phyloP scores from a whole-genome alignment of 1,284 basidiomycete species.

The Phlebopus sp. region DNA sequence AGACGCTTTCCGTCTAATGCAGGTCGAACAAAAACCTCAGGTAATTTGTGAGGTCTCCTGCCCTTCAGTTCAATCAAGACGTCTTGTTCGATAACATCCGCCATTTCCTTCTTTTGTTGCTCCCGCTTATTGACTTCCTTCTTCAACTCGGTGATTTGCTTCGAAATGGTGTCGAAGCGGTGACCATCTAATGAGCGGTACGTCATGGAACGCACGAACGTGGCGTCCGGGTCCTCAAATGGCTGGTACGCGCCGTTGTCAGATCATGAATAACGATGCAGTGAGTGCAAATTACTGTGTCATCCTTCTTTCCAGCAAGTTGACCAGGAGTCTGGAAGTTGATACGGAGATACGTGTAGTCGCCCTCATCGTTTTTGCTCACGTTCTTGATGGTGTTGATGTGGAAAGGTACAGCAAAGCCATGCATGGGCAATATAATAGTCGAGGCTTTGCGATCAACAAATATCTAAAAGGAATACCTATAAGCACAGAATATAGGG shows the following conservation, averaged over 20 bases:
- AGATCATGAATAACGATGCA: slow-evolving; percentile 1
- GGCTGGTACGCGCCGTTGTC: slow-evolving; percentile 49
- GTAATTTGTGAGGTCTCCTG: slow-evolving; percentile 77
- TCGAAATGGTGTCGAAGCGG: slow-evolving; percentile 87
- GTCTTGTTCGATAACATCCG: slow-evolving; percentile 96
- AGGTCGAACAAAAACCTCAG: slow-evolving; percentile 93
- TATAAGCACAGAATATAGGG: slow-evolving; percentile 5
- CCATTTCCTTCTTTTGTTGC: slow-evolving; percentile 97
- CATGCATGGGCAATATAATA: slow-evolving; percentile 90
- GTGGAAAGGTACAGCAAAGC: slow-evolving; percentile 96
- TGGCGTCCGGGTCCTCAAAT: slow-evolving; percentile 96
- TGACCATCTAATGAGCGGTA: slow-evolving; percentile 90
- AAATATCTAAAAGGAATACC: slow-evolving; percentile 62
- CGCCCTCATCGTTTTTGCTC: slow-evolving; percentile 96
- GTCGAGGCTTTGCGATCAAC: slow-evolving; percentile 91
- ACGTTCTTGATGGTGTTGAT: slow-evolving; percentile 99
- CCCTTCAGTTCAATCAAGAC: slow-evolving; percentile 85
- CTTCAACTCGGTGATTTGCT: slow-evolving; percentile 93
- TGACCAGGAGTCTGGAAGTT: slow-evolving; percentile 99
- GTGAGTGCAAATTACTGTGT: slow-evolving; percentile 64
- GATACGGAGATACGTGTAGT: slow-evolving; percentile 92
- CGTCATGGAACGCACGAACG: slow-evolving; percentile 93
- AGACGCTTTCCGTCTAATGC: slow-evolving; percentile 90
- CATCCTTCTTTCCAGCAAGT: slow-evolving; percentile 97
- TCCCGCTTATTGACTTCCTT: slow-evolving; percentile 97